phyloP scores from a whole-genome alignment of 192 early-diverging fungal species.

The Lobulomyces angularis region DNA sequence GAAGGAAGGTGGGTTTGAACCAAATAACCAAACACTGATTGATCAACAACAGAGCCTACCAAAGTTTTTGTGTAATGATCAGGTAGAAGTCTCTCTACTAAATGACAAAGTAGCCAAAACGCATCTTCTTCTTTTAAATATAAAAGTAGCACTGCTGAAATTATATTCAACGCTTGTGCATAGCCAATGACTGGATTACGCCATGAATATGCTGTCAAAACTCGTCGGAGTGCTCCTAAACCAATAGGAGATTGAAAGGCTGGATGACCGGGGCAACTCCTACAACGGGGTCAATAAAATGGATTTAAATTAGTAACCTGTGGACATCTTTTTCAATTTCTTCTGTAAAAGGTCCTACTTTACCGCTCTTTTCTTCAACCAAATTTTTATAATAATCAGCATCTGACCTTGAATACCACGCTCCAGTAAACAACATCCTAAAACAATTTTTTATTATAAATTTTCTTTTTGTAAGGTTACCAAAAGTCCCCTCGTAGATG shows the following conservation, averaged over 20 bases:
- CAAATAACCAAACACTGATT: slow-evolving; percentile 35
- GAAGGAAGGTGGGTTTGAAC: slow-evolving; percentile 29
- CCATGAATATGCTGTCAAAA: slow-evolving; percentile 48
- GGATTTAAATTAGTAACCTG: slow-evolving; percentile 14
- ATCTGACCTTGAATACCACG: slow-evolving; percentile 36
- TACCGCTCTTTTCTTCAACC: slow-evolving; percentile 17
- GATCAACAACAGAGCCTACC: slow-evolving; percentile 47
- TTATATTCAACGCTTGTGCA: slow-evolving; percentile 52
- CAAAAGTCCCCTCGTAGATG: slow-evolving; percentile 37
- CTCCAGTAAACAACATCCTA: slow-evolving; percentile 38
- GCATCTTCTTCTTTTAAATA: slow-evolving; percentile 44
- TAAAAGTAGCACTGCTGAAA: slow-evolving; percentile 38
- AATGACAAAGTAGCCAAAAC: slow-evolving; percentile 44
- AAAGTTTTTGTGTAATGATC: slow-evolving; percentile 52
- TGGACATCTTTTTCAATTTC: slow-evolving; percentile 55
- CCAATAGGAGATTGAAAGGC: slow-evolving; percentile 40
- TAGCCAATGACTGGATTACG: slow-evolving; percentile 47
- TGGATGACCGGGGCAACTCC: slow-evolving; percentile 45
- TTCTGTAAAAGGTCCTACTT: slow-evolving; percentile 32
- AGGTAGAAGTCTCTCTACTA: slow-evolving; percentile 37
- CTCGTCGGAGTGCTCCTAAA: slow-evolving; percentile 34
- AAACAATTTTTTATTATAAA: no score
- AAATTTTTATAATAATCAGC: slow-evolving; percentile 27
- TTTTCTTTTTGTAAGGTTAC: no score
- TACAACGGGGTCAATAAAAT: slow-evolving; percentile 11